phyloP scores from a whole-genome alignment of 768 basidiomycete genomes.

The Guyanaporus albipodus region DNA sequence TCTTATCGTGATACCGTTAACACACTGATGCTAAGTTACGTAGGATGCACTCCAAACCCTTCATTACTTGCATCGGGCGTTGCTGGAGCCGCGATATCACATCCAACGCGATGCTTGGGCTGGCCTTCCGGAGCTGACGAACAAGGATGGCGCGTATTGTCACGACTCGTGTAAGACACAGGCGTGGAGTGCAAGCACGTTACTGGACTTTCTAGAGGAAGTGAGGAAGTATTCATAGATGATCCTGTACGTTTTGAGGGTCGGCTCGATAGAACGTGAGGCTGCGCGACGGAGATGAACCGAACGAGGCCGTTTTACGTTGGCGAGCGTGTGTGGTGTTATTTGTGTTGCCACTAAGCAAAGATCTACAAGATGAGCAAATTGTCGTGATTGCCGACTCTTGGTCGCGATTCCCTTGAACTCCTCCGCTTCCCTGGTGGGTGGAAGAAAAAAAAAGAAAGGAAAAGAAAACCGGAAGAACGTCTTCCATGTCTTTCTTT shows the following conservation, averaged over 20 bases:
- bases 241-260: not conserved
- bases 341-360: slow-evolving; percentile 17
- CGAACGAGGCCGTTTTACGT: not conserved
- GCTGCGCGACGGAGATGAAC: no score
- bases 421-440: slow-evolving; percentile 15
- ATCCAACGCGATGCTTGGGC: slow-evolving; percentile 85
- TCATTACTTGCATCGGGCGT: slow-evolving; percentile 71
- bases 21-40: not conserved
- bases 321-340: slow-evolving; percentile 21
- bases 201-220: slow-evolving; percentile 83
- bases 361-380: slow-evolving; percentile 9
- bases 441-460: slow-evolving; percentile 20
- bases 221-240: slow-evolving; percentile 36
- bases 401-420: slow-evolving; percentile 5
- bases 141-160: slow-evolving; percentile 79
- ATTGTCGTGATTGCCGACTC: slow-evolving; percentile 15
- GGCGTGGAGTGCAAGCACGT: slow-evolving; percentile 93
- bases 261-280: no score
- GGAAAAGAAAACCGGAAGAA: slow-evolving; percentile 1
- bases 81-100: slow-evolving; percentile 68
- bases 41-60: slow-evolving; percentile 70
- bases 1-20: slow-evolving; percentile 5
- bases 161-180: slow-evolving; percentile 89
- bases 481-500: slow-evolving; percentile 72
- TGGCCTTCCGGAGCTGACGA: slow-evolving; percentile 91